Conservation (phyloP, 805 yeast species). For the Myxozyma neotropica region DNA sequence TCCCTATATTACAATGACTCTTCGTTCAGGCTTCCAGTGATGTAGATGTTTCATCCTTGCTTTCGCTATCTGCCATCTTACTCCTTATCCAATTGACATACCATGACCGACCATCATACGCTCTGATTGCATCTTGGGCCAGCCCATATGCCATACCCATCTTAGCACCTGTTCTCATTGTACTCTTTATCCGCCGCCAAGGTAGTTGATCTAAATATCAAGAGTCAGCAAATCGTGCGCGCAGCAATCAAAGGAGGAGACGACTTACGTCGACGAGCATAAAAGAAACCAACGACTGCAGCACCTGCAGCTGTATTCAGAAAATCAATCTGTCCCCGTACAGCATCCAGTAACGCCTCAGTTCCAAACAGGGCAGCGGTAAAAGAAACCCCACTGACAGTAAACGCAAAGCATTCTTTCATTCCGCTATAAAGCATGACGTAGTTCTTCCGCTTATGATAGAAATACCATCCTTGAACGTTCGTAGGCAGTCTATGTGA, state of each 20-base stretch:
- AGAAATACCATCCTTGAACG: slow-evolving; percentile 85
- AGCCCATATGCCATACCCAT: slow-evolving; percentile 66
- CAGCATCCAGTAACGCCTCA: slow-evolving; percentile 63
- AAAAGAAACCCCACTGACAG: slow-evolving; percentile 12
- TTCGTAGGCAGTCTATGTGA: slow-evolving; percentile 78
- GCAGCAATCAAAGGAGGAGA: neutral
- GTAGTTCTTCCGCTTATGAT: slow-evolving; percentile 80
- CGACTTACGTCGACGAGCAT: slow-evolving; percentile 50
- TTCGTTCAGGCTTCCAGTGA: neutral
- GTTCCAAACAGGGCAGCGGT: slow-evolving; percentile 46
- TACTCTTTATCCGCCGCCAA: slow-evolving; percentile 38
- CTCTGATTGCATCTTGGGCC: slow-evolving; percentile 64
- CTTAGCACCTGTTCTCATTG: slow-evolving; percentile 53
- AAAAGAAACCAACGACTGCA: slow-evolving; percentile 52
- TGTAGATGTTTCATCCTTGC: neutral
- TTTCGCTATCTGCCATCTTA: neutral
- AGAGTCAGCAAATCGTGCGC: neutral
- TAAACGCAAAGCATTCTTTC: slow-evolving; percentile 11
- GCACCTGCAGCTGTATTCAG: slow-evolving; percentile 65
- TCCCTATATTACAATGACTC: no score
- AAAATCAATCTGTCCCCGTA: slow-evolving; percentile 59
- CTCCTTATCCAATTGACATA: slow-evolving; percentile 42
- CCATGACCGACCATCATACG: slow-evolving; percentile 65
- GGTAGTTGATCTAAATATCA: slow-evolving; percentile 21
- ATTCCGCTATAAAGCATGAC: slow-evolving; percentile 64